A percentile compares a stretch with the other conserved stretches of the same genome.
These are phyloP conservation scores for Suillus plorans DNA, from an alignment of 768 basidiomycete genomes.

Conservation along the genomic window DNA sequence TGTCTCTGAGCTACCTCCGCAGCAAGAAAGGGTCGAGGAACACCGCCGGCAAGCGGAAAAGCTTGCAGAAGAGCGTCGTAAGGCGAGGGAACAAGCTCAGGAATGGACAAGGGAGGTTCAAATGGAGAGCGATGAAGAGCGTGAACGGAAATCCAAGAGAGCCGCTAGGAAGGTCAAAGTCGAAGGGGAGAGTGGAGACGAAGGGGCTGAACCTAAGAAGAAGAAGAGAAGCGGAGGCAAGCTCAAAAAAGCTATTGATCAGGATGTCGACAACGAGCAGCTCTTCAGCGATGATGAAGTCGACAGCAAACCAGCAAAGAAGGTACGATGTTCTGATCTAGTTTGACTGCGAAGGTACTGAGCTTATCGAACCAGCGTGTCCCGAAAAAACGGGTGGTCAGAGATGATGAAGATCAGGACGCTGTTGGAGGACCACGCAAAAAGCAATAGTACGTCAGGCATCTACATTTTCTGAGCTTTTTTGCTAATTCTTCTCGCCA, in stretches of 20 bases:
- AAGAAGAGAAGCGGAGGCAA: constrained; percentile 74
- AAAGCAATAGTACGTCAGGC: constrained; percentile 29
- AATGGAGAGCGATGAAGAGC: constrained; percentile 76
- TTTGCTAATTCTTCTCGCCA: constrained; percentile 28
- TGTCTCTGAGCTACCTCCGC: not conserved
- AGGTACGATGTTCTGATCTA: constrained; percentile 43
- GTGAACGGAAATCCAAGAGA: constrained; percentile 63
- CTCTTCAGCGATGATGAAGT: constrained; percentile 73
- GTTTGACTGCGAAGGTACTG: not conserved
- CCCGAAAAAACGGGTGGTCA: constrained; percentile 72
- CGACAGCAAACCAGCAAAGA: constrained; percentile 49
- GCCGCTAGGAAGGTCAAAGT: constrained; percentile 52
- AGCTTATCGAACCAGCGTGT: constrained; percentile 31
- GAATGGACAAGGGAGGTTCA: constrained; percentile 73
- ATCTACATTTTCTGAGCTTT: not conserved
- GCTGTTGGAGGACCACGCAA: constrained; percentile 60
- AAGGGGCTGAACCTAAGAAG: constrained; percentile 64
- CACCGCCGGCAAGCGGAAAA: constrained; percentile 70
- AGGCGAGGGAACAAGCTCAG: constrained; percentile 75
- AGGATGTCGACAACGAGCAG: constrained; percentile 62
- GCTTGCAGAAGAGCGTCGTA: constrained; percentile 75
- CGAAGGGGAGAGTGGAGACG: constrained; percentile 52
- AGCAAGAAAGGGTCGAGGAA: constrained; percentile 65
- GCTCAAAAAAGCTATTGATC: constrained; percentile 52
- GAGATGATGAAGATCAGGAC: constrained; percentile 80